Evolutionary conservation across 2,329 filamentous ascomycete genomes (phyloP).

Genomic region (Calonectria honghensis): DNA sequence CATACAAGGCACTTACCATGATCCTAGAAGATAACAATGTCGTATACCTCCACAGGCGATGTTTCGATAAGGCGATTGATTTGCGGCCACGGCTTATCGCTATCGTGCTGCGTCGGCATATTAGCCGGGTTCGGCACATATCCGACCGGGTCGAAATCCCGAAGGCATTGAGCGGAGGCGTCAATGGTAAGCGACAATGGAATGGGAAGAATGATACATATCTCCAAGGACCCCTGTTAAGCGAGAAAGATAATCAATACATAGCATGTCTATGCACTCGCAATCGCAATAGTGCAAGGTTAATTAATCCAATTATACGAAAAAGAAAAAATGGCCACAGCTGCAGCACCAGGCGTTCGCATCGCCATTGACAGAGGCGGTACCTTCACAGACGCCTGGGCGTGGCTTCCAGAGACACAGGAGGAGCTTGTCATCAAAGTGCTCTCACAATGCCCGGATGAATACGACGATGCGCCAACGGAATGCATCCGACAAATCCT

Average conservation of each 20-base stretch:
- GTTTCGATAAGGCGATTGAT: not conserved
- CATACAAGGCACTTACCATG: conserved; percentile 5
- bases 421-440: conserved; percentile 36
- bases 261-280: not conserved
- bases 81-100: conserved; percentile 19
- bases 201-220: conserved; percentile 7
- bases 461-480: conserved; percentile 33
- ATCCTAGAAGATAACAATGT: conserved; percentile 18
- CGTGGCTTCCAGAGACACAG: conserved; percentile 21
- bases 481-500: conserved; percentile 32
- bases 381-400: conserved; percentile 43
- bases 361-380: conserved; percentile 49
- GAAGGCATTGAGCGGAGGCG: not conserved
- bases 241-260: not conserved
- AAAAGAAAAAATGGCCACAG: not conserved
- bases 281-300: not conserved
- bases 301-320: conserved; percentile 4
- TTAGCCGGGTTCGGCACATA: conserved; percentile 1
- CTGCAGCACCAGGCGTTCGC: conserved; percentile 37
- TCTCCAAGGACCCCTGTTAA: conserved; percentile 1
- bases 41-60: not conserved
- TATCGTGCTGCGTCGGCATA: not conserved
- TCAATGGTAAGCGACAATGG: not conserved
- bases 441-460: conserved; percentile 34
- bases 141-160: not conserved